phyloP scores from a whole-genome alignment of 2,329 filamentous ascomycete genomes.

The Plectosphaerella sp. region DNA sequence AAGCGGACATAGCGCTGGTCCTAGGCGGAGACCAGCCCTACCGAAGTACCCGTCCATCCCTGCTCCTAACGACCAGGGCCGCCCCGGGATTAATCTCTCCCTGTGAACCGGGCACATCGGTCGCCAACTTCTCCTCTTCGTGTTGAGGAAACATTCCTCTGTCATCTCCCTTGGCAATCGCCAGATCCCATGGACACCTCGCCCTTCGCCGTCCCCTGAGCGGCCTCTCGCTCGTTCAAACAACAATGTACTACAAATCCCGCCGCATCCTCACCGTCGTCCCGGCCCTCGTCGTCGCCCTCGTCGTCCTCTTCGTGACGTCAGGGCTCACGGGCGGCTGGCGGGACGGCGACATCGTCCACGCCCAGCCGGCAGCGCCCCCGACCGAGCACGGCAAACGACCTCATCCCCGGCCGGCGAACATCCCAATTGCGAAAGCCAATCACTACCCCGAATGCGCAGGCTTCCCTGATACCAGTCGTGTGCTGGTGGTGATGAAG shows the following conservation, averaged over 20 bases:
- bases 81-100: no score
- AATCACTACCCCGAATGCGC: slow-evolving; percentile 20
- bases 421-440: background rate
- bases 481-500: slow-evolving; percentile 49
- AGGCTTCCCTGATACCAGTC: slow-evolving; percentile 37
- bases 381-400: background rate
- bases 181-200: no score
- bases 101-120: no score
- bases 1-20: no score
- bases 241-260: slow-evolving; percentile 5
- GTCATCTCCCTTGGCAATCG: no score
- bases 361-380: background rate
- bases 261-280: slow-evolving; percentile 21
- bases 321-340: slow-evolving; percentile 23
- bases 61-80: no score
- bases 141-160: no score
- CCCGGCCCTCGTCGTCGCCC: slow-evolving; percentile 19
- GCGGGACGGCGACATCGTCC: slow-evolving; percentile 15
- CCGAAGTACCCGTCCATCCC: no score
- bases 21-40: no score
- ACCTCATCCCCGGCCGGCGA: background rate
- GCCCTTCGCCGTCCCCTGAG: no score
- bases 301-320: slow-evolving; percentile 25
- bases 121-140: no score
- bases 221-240: no score